A percentile compares a stretch with the other conserved stretches of the same genome.
phyloP scores from a whole-genome alignment of 1,139 yeast genomes.

The Yamadazyma dushanensis region DNA sequence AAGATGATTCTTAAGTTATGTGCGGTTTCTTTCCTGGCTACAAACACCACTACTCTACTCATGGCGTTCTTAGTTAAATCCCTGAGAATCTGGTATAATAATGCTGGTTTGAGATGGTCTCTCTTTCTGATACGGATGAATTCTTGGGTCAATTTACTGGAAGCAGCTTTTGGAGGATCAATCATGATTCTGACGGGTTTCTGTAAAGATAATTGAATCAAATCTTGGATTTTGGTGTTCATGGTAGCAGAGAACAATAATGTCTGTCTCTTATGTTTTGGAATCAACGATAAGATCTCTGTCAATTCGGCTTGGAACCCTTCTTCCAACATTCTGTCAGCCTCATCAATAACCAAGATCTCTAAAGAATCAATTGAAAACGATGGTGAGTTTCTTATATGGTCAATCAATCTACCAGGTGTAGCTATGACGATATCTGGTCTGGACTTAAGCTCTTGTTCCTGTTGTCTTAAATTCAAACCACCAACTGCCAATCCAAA shows the following conservation, averaged over 20 bases:
- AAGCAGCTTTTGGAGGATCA: slow-evolving; percentile 94
- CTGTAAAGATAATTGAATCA: slow-evolving; percentile 82
- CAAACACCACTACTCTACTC: slow-evolving; percentile 82
- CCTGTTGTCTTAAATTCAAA: slow-evolving; percentile 89
- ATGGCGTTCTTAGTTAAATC: slow-evolving; percentile 61
- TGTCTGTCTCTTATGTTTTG: slow-evolving; percentile 85
- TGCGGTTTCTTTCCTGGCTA: slow-evolving; percentile 86
- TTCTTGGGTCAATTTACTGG: slow-evolving; percentile 83
- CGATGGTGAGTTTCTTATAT: slow-evolving; percentile 90
- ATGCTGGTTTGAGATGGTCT: slow-evolving; percentile 79
- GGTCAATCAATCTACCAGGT: slow-evolving; percentile 97
- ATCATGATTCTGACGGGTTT: slow-evolving; percentile 94
- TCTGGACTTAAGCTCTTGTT: slow-evolving; percentile 83
- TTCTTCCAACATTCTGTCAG: slow-evolving; percentile 98
- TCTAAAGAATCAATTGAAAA: slow-evolving; percentile 90
- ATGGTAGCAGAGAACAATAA: slow-evolving; percentile 94
- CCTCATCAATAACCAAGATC: slow-evolving; percentile 92
- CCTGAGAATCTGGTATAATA: slow-evolving; percentile 69
- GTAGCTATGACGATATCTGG: slow-evolving; percentile 98
- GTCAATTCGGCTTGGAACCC: slow-evolving; percentile 95
- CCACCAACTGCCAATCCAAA: slow-evolving; percentile 99
- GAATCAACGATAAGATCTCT: slow-evolving; percentile 83
- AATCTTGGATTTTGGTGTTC: slow-evolving; percentile 88
- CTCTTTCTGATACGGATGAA: slow-evolving; percentile 92
- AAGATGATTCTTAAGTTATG: slow-evolving; percentile 82